These are phyloP conservation scores for Lecanicillium sp. DNA, from an alignment of 2,329 filamentous ascomycete genomes.

Conservation along the genomic window DNA sequence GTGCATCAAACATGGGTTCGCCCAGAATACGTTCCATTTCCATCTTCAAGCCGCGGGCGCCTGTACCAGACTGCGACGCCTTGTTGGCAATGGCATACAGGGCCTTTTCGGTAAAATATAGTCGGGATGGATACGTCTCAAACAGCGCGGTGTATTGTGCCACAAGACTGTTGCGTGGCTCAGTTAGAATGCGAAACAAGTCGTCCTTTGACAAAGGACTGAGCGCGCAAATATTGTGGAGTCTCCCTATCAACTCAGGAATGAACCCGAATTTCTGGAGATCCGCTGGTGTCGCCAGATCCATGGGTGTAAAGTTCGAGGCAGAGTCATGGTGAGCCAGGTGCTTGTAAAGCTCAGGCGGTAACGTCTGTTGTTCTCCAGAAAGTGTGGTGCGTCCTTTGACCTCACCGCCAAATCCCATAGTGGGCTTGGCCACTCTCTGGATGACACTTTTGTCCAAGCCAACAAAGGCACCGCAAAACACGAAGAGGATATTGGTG, in stretches of 20 bases:
- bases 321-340: slow-evolving; percentile 47
- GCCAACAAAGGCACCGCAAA: slow-evolving; percentile 90
- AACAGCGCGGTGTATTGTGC: slow-evolving; percentile 88
- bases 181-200: slow-evolving; percentile 82
- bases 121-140: slow-evolving; percentile 67
- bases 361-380: slow-evolving; percentile 52
- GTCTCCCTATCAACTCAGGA: slow-evolving; percentile 89
- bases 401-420: slow-evolving; percentile 86
- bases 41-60: slow-evolving; percentile 71
- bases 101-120: slow-evolving; percentile 77
- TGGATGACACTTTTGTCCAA: slow-evolving; percentile 82
- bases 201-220: slow-evolving; percentile 62
- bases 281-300: slow-evolving; percentile 68
- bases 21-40: slow-evolving; percentile 74
- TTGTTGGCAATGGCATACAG: slow-evolving; percentile 72
- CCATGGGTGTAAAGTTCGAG: slow-evolving; percentile 51
- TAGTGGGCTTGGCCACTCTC: slow-evolving; percentile 76
- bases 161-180: slow-evolving; percentile 82
- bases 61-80: slow-evolving; percentile 59
- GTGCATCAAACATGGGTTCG: slow-evolving; percentile 77
- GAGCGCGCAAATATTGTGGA: slow-evolving; percentile 84
- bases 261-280: slow-evolving; percentile 86
- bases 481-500: slow-evolving; percentile 95
- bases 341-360: slow-evolving; percentile 53
- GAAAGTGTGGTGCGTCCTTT: slow-evolving; percentile 48